Base-by-base conservation (phyloP, 2,329 filamentous ascomycete species). In the Penicillium nordicum region DNA sequence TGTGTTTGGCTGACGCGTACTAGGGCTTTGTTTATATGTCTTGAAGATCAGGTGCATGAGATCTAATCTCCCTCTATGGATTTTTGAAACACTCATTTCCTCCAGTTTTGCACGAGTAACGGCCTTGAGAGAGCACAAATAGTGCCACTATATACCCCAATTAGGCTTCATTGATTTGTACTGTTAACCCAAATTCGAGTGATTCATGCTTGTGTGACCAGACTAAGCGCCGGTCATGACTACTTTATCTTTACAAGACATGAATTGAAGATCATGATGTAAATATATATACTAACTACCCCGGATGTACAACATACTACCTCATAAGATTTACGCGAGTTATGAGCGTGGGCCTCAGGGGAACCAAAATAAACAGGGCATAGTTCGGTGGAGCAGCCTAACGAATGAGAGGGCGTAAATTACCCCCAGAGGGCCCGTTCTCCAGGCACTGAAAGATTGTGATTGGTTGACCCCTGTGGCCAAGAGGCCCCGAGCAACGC, bases 401-500 rank as follows among this genome's bases (percentile, higher is more conserved):
- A 21, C 52, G 32, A 60, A 47, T 62, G 38, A 60, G 36, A 49
- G 42, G 40, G 36, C 45, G 38, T 10, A 5, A 37, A 12, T 4
- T 5, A 11, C 3, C 9, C 18, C 47, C 23, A 9, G 18, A 44
- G 37, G 45, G 34, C 42, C 53, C 37, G 48, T 48, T 29, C 38
- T 25, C 44, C 60, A 62, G 58, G 60, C 43, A 62, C 60, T 42
- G 3, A 9, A 1, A 9, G 8, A 2, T 12, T 34, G 18, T 51
- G 16, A 62, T 62, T 62, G 58, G 60, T 9, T n/a, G 6, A n/a
- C 11, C 4, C 14, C 14, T 76, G 9, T 75, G 71, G 11, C 80
- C 80, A 62, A 79, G 78, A 4, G 81, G 78, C 79, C 80, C 83
- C 49, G 47, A 4, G 81, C 81, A 14, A 79, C 79, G 16, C 75